These are phyloP conservation scores for Lipomyces oligophaga DNA, from an alignment of 805 yeast genomes.

Conservation along the genomic window DNA sequence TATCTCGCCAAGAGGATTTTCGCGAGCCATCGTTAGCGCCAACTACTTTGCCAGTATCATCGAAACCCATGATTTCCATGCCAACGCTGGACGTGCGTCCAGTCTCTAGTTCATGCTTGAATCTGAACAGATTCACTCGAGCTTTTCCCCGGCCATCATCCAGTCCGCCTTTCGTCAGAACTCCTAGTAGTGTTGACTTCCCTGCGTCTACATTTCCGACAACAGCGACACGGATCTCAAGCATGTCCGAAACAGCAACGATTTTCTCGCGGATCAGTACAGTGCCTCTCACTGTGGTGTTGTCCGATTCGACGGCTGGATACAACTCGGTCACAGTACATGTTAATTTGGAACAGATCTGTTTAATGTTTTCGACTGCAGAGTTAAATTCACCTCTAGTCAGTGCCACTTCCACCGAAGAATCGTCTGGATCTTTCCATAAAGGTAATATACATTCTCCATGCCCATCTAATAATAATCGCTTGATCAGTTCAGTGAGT, in stretches of 20 bases:
- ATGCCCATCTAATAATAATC: slow-evolving; percentile 16
- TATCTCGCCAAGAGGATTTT: slow-evolving; percentile 27
- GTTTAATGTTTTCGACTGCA: slow-evolving; percentile 10
- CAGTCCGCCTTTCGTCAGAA: slow-evolving; percentile 28
- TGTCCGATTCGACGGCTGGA: not conserved
- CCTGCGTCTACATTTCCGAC: slow-evolving; percentile 31
- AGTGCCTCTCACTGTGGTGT: slow-evolving; percentile 2
- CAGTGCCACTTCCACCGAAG: slow-evolving; percentile 3
- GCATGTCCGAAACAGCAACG: slow-evolving; percentile 20
- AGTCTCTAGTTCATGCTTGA: slow-evolving; percentile 27
- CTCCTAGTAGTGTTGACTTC: slow-evolving; percentile 28
- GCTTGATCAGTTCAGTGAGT: not conserved
- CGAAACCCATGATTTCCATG: slow-evolving; percentile 30
- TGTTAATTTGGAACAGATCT: slow-evolving; percentile 7
- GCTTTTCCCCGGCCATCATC: slow-evolving; percentile 31
- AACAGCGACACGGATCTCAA: slow-evolving; percentile 28
- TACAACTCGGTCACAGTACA: slow-evolving; percentile 18
- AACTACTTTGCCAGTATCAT: slow-evolving; percentile 16
- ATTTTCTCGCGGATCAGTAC: slow-evolving; percentile 14
- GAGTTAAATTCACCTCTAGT: slow-evolving; percentile 11
- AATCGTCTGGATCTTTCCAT: slow-evolving; percentile 13
- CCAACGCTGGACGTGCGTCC: slow-evolving; percentile 30
- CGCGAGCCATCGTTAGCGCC: slow-evolving; percentile 24
- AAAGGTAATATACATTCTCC: slow-evolving; percentile 23
- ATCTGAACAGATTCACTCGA: slow-evolving; percentile 27